These are phyloP conservation scores for Eucommia ulmoides DNA, from an alignment of 257 asterid genomes.

Conservation along the genomic window DNA sequence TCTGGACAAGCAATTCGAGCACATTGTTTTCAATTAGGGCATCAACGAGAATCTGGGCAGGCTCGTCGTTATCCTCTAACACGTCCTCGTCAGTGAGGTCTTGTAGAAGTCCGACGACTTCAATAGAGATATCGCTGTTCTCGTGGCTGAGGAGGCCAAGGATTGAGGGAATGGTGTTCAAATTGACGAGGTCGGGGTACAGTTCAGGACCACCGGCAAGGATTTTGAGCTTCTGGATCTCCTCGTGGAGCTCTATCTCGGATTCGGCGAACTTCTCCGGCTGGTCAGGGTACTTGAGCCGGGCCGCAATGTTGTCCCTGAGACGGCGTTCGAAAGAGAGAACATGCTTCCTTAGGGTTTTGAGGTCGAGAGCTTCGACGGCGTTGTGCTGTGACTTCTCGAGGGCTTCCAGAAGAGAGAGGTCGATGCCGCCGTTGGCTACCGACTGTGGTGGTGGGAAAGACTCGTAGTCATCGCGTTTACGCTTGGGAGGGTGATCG, in stretches of 20 bases:
- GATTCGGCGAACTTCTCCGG: constrained; percentile 96
- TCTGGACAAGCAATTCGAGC: constrained; percentile 75
- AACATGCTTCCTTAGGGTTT: constrained; percentile 73
- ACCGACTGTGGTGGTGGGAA: constrained; percentile 14
- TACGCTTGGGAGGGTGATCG: constrained; percentile 36
- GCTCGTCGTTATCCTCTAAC: constrained; percentile 72
- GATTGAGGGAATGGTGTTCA: constrained; percentile 71
- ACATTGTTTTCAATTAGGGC: constrained; percentile 78
- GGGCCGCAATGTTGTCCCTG: constrained; percentile 81
- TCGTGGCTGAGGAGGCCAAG: constrained; percentile 73
- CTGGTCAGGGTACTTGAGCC: constrained; percentile 89
- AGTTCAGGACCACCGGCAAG: constrained; percentile 93
- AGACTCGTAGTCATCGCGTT: constrained; percentile 27
- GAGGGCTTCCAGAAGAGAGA: constrained; percentile 87
- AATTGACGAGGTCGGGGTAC: constrained; percentile 74
- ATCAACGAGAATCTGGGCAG: constrained; percentile 71
- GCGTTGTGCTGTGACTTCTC: constrained; percentile 63
- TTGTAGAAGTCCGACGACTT: constrained; percentile 68
- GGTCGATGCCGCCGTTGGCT: constrained; percentile 30
- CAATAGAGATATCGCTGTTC: constrained; percentile 72
- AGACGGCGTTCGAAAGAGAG: constrained; percentile 91
- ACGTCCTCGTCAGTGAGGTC: constrained; percentile 97
- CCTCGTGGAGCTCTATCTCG: constrained; percentile 90
- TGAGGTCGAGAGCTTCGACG: constrained; percentile 73
- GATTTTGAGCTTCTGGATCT: constrained; percentile 80